Percentiles rank a stretch among this genome's conserved stretches.
Evolutionary conservation across 1,284 basidiomycete genomes (phyloP).

Genomic region (Pseudozyma hubeiensis): DNA sequence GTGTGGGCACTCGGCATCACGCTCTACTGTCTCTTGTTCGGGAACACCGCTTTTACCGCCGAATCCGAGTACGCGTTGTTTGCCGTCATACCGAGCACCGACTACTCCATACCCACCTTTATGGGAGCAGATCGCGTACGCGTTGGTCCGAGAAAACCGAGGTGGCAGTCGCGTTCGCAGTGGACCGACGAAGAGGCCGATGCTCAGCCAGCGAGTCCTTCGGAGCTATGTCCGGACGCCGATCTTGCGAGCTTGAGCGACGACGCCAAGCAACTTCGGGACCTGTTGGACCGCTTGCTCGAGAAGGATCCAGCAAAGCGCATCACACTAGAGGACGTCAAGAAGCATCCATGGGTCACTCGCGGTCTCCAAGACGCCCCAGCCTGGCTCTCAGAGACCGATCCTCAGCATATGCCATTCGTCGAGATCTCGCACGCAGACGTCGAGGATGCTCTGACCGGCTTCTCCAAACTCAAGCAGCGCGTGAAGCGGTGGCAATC

Average conservation of each 20-base stretch:
- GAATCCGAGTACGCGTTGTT: conserved; percentile 83
- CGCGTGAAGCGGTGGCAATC: conserved; percentile 58
- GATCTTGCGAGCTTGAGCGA: conserved; percentile 28
- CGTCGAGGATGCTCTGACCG: conserved; percentile 76
- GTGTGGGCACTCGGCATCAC: conserved; percentile 99
- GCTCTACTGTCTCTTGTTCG: conserved; percentile 92
- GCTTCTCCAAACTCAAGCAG: conserved; percentile 62
- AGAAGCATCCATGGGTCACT: conserved; percentile 82
- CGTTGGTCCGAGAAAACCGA: conserved; percentile 52
- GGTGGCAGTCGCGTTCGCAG: conserved; percentile 49
- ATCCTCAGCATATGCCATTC: conserved; percentile 74
- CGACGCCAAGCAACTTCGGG: conserved; percentile 72
- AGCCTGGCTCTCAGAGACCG: conserved; percentile 83
- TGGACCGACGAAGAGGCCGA: conserved; percentile 60
- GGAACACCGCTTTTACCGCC: conserved; percentile 78
- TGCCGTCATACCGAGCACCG: conserved; percentile 81
- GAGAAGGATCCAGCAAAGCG: conserved; percentile 84
- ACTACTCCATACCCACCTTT: conserved; percentile 78
- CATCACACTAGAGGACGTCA: conserved; percentile 85
- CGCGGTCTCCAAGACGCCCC: conserved; percentile 75
- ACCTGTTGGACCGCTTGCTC: conserved; percentile 80
- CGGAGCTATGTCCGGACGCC: conserved; percentile 40
- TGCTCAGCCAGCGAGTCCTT: conserved; percentile 32
- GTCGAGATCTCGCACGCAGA: conserved; percentile 83
- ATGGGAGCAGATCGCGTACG: conserved; percentile 80